Evolutionary conservation across 75 land plant species (phyloP).

Genomic region (Ceratopteris richardii): DNA sequence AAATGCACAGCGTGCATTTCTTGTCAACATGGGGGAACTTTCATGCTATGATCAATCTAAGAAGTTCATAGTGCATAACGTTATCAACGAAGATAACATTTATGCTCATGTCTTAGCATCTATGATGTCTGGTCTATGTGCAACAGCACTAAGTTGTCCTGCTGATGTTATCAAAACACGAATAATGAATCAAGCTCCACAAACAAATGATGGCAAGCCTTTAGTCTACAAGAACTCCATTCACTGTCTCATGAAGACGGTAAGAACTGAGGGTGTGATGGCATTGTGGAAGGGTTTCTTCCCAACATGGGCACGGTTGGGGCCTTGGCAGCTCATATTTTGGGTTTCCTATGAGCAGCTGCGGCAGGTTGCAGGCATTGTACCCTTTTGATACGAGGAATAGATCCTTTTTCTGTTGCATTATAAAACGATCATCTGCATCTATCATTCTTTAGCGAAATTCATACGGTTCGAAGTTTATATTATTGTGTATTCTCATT

Average conservation of each 20-base stretch:
- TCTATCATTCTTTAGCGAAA: too few species aligned
- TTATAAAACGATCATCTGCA: too few species aligned
- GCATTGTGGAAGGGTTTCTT: conserved; percentile 93
- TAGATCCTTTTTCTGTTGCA: too few species aligned
- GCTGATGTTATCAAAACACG: conserved; percentile 94
- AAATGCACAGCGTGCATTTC: conserved; percentile 82
- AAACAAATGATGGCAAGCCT: conserved; percentile 1
- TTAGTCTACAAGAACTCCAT: conserved; percentile 44
- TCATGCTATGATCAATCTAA: conserved; percentile 91
- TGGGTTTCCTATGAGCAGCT: conserved; percentile 90
- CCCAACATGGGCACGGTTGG: conserved; percentile 91
- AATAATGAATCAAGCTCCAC: conserved; percentile 89
- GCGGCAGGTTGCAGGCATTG: conserved; percentile 48
- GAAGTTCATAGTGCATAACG: conserved; percentile 37
- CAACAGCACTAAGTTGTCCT: conserved; percentile 84
- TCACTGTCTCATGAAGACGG: conserved; percentile 80
- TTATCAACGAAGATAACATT: conserved; percentile 50
- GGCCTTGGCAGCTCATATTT: conserved; percentile 94
- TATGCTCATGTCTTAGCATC: conserved; percentile 80
- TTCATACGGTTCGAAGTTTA: too few species aligned
- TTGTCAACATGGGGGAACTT: conserved; percentile 95
- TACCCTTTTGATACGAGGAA: conserved; percentile 73
- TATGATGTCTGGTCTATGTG: conserved; percentile 70
- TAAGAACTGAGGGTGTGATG: conserved; percentile 58
- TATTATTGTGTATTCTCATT: too few species aligned